Conservation (phyloP, 2,329 filamentous ascomycete species). For the Xylariaceae sp. region DNA sequence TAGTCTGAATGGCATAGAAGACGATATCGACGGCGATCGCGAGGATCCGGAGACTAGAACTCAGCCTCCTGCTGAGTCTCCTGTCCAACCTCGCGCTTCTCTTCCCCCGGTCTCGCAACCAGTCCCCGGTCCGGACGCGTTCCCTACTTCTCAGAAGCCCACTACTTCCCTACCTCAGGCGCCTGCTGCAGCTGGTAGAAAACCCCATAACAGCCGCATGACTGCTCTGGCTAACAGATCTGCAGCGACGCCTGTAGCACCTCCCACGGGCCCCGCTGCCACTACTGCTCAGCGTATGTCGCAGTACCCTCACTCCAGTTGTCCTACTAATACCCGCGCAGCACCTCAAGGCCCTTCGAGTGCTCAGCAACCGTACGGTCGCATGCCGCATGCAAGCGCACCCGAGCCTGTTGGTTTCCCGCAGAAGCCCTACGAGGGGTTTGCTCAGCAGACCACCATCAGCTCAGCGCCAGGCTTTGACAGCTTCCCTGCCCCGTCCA, state of each 20-base stretch:
- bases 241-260: conserved; percentile 21
- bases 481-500: conserved; percentile 49
- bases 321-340: conserved; percentile 28
- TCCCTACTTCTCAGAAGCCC: conserved; percentile 45
- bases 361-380: conserved; percentile 60
- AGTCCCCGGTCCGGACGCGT: conserved; percentile 46
- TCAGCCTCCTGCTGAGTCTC: conserved; percentile 89
- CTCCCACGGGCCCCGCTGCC: conserved; percentile 20
- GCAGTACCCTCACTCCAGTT: conserved; percentile 22
- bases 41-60: conserved; percentile 93
- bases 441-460: conserved; percentile 58
- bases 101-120: conserved; percentile 65
- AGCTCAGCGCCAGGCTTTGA: conserved; percentile 45
- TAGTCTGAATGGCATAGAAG: conserved; percentile 74
- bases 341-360: conserved; percentile 48
- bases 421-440: conserved; percentile 84
- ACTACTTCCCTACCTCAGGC: conserved; percentile 35
- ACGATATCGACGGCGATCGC: conserved; percentile 87
- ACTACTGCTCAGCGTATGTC: conserved; percentile 22
- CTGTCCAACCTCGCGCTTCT: conserved; percentile 71
- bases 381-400: conserved; percentile 55
- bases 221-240: background rate
- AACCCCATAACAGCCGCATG: background rate
- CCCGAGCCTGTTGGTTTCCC: conserved; percentile 54
- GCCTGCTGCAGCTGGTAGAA: conserved; percentile 24